These are phyloP conservation scores for Diaporthe vexans DNA, from an alignment of 2,329 filamentous ascomycete genomes.

Conservation along the genomic window DNA sequence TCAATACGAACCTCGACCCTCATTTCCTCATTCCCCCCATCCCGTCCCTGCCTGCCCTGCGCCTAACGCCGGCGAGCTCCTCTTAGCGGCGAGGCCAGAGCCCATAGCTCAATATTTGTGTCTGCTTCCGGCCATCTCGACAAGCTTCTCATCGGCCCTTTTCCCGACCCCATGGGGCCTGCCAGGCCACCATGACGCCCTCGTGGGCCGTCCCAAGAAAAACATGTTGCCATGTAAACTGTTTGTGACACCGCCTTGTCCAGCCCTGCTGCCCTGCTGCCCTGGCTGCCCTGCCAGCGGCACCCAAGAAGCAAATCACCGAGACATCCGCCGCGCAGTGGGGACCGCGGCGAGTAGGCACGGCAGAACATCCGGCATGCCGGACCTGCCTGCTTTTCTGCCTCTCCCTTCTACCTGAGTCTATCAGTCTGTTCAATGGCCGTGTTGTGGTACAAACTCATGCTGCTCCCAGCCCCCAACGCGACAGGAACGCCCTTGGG, in stretches of 20 bases:
- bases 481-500: slow-evolving; percentile 1
- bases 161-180: slow-evolving; percentile 7
- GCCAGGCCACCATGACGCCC: slow-evolving; percentile 25
- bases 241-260: slow-evolving; percentile 6
- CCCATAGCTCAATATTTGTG: background rate
- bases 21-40: background rate
- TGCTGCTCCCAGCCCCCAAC: background rate
- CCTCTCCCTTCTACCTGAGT: background rate
- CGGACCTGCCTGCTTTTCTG: too few species aligned
- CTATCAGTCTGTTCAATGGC: background rate
- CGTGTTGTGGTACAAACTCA: background rate
- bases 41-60: background rate
- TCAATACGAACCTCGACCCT: slow-evolving; percentile 15
- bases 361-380: background rate
- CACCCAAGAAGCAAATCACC: slow-evolving; percentile 30
- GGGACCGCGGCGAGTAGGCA: background rate
- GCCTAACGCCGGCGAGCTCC: slow-evolving; percentile 2
- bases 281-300: background rate
- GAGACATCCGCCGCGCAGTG: slow-evolving; percentile 19
- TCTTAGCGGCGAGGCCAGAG: slow-evolving; percentile 16
- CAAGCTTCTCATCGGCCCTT: slow-evolving; percentile 27
- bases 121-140: slow-evolving; percentile 1
- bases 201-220: background rate
- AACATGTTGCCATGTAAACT: background rate
- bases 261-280: background rate